Base-by-base conservation (phyloP, 306 rosid genomes). In the Trifolium subterraneum region DNA sequence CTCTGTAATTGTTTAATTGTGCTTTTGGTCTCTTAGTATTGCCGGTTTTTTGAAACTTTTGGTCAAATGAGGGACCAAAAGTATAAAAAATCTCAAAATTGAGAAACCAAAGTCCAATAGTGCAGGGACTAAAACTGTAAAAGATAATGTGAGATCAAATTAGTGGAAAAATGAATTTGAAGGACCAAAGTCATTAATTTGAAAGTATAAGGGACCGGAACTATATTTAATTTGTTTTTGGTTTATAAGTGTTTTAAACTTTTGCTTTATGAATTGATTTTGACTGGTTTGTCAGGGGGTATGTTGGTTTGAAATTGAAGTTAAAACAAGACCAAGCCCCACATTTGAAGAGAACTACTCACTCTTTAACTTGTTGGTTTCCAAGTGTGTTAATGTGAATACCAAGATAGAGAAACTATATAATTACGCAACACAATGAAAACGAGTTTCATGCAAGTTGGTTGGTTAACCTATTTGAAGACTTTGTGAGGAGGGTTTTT, bases 281-380 rank as follows among this genome's bases (percentile, higher is more conserved):
- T 92, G 89, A 92, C 88, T 92, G 96, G 97, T 86, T 93, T 95
- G 93, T 95, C 96, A 92, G 99, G 99, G 97, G 96, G 90, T 86
- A 82, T 92, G 87, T 94, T 94, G 96, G 96, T 88, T 94, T 86
- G 97, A 93, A 91, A 85, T 94, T 88, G 85, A 94, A 93, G 92
- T 94, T 90, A 87, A 89, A 91, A 83, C 98, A 92, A 94, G 98
- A 70, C 88, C 98, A 92, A 92, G 93, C 90, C 92, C 90, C 92
- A 82, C 81, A 67, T 89, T 89, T 87, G 96, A 87, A 92, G 86
- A 89, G 89, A 79, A 80, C 92, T 83, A 83, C 81, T 74, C 81
- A 81, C 94, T 88, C 87, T 86, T 89, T 87, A 90, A 86, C 90
- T 81, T 89, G 83, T 85, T 85, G 96, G 90, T 86, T 71, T 82